phyloP scores from a whole-genome alignment of 2,329 filamentous ascomycete species.

The Xylariaceae sp. region DNA sequence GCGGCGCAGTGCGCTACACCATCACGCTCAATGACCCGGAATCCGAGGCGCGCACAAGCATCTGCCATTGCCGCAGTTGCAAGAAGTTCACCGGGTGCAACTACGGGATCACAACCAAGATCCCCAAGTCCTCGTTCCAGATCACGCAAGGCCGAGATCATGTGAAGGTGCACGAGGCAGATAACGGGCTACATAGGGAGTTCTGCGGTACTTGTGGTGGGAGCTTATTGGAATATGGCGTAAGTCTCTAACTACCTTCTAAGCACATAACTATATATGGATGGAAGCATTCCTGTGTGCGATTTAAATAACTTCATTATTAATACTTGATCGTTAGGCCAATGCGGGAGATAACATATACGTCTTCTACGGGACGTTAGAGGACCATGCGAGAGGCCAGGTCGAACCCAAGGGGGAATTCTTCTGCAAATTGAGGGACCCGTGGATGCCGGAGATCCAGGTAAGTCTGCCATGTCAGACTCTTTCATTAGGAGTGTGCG shows the following conservation, averaged over 20 bases:
- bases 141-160: constrained; percentile 40
- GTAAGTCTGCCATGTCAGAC: constrained; percentile 6
- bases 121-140: constrained; percentile 47
- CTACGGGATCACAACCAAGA: constrained; percentile 55
- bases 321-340: constrained; percentile 12
- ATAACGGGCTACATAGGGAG: constrained; percentile 56
- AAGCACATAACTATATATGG: too few species aligned
- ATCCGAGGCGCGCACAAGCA: constrained; percentile 49
- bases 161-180: constrained; percentile 48
- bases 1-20: constrained; percentile 49
- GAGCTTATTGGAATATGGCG: constrained; percentile 55
- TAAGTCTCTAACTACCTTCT: constrained; percentile 30
- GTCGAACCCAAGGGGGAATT: constrained; percentile 38
- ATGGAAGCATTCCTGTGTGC: too few species aligned
- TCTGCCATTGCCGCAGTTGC: constrained; percentile 58
- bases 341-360: constrained; percentile 35
- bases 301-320: background rate
- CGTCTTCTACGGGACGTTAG: constrained; percentile 36
- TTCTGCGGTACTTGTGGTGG: constrained; percentile 57
- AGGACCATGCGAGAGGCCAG: constrained; percentile 33
- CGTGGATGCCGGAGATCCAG: constrained; percentile 34
- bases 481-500: background rate
- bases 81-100: constrained; percentile 57
- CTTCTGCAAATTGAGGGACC: constrained; percentile 34
- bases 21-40: constrained; percentile 47